Evolutionary conservation across 2,329 filamentous ascomycete genomes (phyloP).

Genomic region (Talaromyces sp.): DNA sequence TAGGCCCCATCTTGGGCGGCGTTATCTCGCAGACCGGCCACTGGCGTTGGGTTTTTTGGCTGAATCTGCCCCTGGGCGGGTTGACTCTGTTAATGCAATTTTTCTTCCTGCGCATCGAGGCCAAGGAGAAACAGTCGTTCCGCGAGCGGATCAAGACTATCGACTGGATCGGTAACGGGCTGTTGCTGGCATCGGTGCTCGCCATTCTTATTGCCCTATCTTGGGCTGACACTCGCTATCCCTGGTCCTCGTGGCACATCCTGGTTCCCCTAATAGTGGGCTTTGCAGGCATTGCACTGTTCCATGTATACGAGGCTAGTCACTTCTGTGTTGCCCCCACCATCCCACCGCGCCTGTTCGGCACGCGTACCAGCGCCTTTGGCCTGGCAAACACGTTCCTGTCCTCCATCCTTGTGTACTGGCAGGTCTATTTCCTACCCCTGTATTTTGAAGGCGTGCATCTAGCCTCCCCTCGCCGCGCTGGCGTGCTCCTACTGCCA

Average conservation of each 20-base stretch:
- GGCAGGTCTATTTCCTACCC: conserved; percentile 27
- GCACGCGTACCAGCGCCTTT: conserved; percentile 33
- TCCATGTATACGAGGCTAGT: conserved; percentile 16
- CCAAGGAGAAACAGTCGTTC: conserved; percentile 1
- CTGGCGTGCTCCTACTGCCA: conserved; percentile 28
- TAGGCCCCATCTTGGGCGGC: conserved; percentile 43
- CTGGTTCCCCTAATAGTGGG: conserved; percentile 26
- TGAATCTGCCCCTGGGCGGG: conserved; percentile 25
- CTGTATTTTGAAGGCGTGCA: conserved; percentile 44
- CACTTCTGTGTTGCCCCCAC: conserved; percentile 22
- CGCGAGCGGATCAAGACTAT: conserved; percentile 16
- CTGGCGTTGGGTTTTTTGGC: conserved; percentile 32
- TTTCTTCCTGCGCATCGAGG: conserved; percentile 21
- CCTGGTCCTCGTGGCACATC: conserved; percentile 25
- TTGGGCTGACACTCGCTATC: conserved; percentile 25
- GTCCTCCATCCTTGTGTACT: conserved; percentile 31
- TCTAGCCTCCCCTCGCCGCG: conserved; percentile 24
- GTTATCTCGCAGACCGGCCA: conserved; percentile 18
- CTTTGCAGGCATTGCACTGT: conserved; percentile 17
- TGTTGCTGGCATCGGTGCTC: conserved; percentile 23
- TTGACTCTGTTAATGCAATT: conserved; percentile 19
- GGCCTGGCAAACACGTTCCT: conserved; percentile 34
- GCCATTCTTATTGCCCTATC: conserved; percentile 27
- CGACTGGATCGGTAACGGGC: conserved; percentile 25
- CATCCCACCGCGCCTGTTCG: conserved; percentile 43